Percentiles rank a stretch among this genome's conserved stretches.
These are phyloP conservation scores for Debaryomyces psychrophilus DNA, from an alignment of 1,139 yeast species.

Conservation along the genomic window DNA sequence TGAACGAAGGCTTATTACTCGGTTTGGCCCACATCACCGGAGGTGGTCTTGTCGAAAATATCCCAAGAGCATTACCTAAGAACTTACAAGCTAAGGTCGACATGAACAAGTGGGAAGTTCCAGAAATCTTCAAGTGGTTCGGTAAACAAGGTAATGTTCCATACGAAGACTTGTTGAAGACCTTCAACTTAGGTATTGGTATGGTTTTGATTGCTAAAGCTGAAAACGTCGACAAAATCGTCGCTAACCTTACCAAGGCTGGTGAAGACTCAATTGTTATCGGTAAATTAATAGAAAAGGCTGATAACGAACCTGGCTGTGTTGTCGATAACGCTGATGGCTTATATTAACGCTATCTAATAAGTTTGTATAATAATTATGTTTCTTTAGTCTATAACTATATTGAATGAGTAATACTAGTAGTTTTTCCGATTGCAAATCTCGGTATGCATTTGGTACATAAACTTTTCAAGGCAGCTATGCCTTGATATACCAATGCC, in stretches of 20 bases:
- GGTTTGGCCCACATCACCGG: constrained; percentile 98
- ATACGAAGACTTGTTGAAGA: constrained; percentile 77
- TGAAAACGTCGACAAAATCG: constrained; percentile 62
- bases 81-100: constrained; percentile 80
- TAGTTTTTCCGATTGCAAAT: not conserved
- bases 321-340: constrained; percentile 64
- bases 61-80: constrained; percentile 91
- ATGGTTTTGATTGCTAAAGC: constrained; percentile 85
- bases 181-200: constrained; percentile 95
- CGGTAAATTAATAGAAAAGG: constrained; percentile 69
- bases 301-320: constrained; percentile 62
- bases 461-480: not conserved
- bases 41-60: constrained; percentile 95
- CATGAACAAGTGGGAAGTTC: constrained; percentile 78
- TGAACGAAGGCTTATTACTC: constrained; percentile 66
- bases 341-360: constrained; percentile 46
- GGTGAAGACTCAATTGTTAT: constrained; percentile 81
- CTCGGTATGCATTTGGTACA: not conserved
- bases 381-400: constrained; percentile 4
- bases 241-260: constrained; percentile 54
- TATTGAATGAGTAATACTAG: not conserved
- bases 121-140: constrained; percentile 90
- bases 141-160: constrained; percentile 93
- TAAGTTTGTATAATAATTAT: constrained; percentile 5
- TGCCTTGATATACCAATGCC: too few relatives aligned